phyloP scores from a whole-genome alignment of 2,329 filamentous ascomycete species.

The Aspergillus vadensis region DNA sequence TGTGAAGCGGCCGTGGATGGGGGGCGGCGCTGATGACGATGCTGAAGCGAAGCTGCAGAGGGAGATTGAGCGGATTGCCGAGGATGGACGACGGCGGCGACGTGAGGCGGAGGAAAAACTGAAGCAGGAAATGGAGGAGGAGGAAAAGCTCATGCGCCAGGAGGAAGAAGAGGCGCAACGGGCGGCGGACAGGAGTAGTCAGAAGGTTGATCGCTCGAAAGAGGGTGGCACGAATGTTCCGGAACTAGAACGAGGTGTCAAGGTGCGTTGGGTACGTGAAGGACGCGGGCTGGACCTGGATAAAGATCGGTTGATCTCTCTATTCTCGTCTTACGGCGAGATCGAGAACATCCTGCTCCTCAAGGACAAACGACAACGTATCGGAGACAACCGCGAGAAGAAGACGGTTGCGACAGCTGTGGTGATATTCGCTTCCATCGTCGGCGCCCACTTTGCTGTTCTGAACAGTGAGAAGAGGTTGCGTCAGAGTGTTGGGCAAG shows the following conservation, averaged over 20 bases:
- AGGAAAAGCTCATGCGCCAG: constrained; percentile 39
- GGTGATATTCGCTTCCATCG: constrained; percentile 59
- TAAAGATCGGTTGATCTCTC: constrained; percentile 47
- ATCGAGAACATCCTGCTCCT: constrained; percentile 58
- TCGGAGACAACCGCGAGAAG: constrained; percentile 54
- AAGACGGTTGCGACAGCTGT: constrained; percentile 56
- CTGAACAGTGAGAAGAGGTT: constrained; percentile 49
- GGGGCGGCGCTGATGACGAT: constrained; percentile 34
- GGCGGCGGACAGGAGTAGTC: constrained; percentile 33
- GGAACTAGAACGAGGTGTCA: constrained; percentile 60
- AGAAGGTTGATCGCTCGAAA: constrained; percentile 38
- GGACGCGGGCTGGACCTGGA: constrained; percentile 50
- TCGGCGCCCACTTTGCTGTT: constrained; percentile 60
- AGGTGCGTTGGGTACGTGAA: constrained; percentile 57
- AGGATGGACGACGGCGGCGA: constrained; percentile 55
- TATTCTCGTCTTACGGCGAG: constrained; percentile 59
- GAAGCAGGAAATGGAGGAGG: constrained; percentile 49
- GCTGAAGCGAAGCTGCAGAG: constrained; percentile 53
- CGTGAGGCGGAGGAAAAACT: constrained; percentile 51
- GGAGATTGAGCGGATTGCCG: constrained; percentile 56
- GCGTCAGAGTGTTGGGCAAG: constrained; percentile 23
- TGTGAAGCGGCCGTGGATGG: constrained; percentile 59
- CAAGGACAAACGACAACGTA: constrained; percentile 58
- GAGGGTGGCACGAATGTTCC: constrained; percentile 47
- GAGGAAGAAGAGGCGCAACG: constrained; percentile 49